phyloP scores from a whole-genome alignment of 2,329 filamentous ascomycete genomes.

The Aspergillus brunneoviolaceus region DNA sequence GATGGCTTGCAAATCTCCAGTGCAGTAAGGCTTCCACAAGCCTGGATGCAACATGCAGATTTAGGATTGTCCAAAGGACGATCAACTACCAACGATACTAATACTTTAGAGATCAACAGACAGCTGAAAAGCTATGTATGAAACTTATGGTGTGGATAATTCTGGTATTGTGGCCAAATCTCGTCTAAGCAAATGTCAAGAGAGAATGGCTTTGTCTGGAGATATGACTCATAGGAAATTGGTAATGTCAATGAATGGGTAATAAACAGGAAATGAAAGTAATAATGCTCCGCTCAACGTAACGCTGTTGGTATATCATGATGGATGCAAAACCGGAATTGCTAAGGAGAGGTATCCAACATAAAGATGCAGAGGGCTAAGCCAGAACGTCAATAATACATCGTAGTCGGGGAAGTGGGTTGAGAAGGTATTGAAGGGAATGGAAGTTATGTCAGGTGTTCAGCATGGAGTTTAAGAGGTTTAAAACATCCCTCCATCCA shows the following conservation, averaged over 20 bases:
- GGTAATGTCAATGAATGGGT: conserved; percentile 6
- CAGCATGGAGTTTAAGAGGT: not conserved
- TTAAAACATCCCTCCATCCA: conserved; percentile 43
- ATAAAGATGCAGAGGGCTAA: conserved; percentile 7
- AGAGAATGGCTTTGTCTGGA: not conserved
- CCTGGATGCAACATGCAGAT: too few species aligned
- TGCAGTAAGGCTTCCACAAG: too few species aligned
- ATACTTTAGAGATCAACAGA: not conserved
- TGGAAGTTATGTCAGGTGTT: not conserved
- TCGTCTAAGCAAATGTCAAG: not conserved
- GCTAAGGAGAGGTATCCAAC: conserved; percentile 7
- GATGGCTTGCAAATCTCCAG: too few species aligned
- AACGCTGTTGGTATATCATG: conserved; percentile 24
- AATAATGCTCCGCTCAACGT: conserved; percentile 17
- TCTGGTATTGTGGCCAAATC: not conserved
- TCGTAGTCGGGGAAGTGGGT: conserved; percentile 2
- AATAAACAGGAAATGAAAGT: conserved; percentile 12
- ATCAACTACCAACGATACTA: not conserved
- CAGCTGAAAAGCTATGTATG: not conserved
- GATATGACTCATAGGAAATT: not conserved
- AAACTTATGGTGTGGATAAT: not conserved
- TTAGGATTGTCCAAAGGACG: too few species aligned
- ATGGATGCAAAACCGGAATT: conserved; percentile 13
- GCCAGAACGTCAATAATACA: conserved; percentile 11
- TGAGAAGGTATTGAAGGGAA: conserved; percentile 5